These are phyloP conservation scores for Pisolithus albus DNA, from an alignment of 768 basidiomycete genomes.

Conservation along the genomic window DNA sequence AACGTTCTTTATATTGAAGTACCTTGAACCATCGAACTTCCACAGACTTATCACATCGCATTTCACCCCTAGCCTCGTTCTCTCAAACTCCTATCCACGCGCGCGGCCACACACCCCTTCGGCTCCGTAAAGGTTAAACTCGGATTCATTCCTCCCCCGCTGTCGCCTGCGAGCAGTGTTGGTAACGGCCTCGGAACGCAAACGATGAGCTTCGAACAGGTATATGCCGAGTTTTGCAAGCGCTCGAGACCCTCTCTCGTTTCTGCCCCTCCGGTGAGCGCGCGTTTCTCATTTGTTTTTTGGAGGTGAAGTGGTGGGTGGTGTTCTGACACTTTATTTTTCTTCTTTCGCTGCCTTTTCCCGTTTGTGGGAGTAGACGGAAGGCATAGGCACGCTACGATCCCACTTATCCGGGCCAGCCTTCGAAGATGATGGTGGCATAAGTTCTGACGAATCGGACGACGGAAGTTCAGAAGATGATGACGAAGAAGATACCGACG, in stretches of 20 bases:
- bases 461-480: constrained; percentile 20
- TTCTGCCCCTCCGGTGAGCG: constrained; percentile 69
- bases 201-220: constrained; percentile 47
- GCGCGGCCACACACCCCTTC: constrained; percentile 37
- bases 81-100: constrained; percentile 41
- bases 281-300: constrained; percentile 1
- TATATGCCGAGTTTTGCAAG: constrained; percentile 59
- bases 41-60: constrained; percentile 2
- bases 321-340: not conserved
- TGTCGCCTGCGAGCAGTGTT: constrained; percentile 9
- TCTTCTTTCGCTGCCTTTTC: too few species aligned
- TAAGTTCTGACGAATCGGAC: constrained; percentile 49
- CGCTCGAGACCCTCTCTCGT: constrained; percentile 60
- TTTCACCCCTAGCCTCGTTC: constrained; percentile 36
- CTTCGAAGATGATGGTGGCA: constrained; percentile 70
- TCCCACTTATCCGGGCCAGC: constrained; percentile 48
- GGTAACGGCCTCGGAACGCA: not conserved
- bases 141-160: constrained; percentile 44
- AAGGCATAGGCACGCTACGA: constrained; percentile 79
- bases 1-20: constrained; percentile 14
- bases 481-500: constrained; percentile 26
- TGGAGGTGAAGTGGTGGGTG: not conserved
- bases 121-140: constrained; percentile 57
- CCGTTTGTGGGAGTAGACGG: constrained; percentile 44
- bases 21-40: not conserved